Percentiles rank a stretch among this genome's conserved stretches.
Evolutionary conservation across 352 stramenopile genomes (phyloP).

Genomic region (Phytophthora europaea): DNA sequence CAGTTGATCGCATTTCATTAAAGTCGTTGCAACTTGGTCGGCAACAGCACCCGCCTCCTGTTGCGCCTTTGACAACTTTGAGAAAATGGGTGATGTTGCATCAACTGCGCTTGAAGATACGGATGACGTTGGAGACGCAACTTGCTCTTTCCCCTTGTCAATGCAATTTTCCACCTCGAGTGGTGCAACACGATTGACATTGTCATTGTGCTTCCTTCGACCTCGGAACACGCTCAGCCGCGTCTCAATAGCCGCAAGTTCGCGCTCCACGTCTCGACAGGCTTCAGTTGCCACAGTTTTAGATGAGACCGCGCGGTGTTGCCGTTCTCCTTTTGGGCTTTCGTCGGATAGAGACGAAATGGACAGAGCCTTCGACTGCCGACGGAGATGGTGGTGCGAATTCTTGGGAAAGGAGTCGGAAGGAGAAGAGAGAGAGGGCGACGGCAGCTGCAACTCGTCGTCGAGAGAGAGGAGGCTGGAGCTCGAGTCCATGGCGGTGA

Average conservation of each 20-base stretch:
- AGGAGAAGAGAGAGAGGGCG: not conserved
- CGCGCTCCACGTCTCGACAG: constrained; percentile 53
- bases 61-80: constrained; percentile 33
- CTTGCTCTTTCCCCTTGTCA: not conserved
- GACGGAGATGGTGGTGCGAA: constrained; percentile 5
- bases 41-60: constrained; percentile 54
- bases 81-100: constrained; percentile 12
- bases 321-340: constrained; percentile 3
- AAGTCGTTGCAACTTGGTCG: constrained; percentile 63
- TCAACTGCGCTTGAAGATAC: constrained; percentile 11
- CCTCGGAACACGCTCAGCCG: constrained; percentile 44
- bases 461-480: constrained; percentile 1
- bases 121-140: constrained; percentile 4
- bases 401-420: constrained; percentile 2
- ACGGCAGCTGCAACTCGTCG: not conserved
- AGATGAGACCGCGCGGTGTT: not conserved
- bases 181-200: constrained; percentile 9
- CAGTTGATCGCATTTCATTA: constrained; percentile 64
- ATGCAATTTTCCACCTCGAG: not conserved
- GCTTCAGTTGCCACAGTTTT: constrained; percentile 30
- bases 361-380: constrained; percentile 28
- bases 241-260: constrained; percentile 51
- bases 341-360: constrained; percentile 42
- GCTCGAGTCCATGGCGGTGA: constrained; percentile 13
- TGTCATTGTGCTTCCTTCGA: constrained; percentile 3